Evolutionary conservation across 495 filamentous ascomycete genomes (phyloP).

Genomic region (Hypoxylon crocopeplum): DNA sequence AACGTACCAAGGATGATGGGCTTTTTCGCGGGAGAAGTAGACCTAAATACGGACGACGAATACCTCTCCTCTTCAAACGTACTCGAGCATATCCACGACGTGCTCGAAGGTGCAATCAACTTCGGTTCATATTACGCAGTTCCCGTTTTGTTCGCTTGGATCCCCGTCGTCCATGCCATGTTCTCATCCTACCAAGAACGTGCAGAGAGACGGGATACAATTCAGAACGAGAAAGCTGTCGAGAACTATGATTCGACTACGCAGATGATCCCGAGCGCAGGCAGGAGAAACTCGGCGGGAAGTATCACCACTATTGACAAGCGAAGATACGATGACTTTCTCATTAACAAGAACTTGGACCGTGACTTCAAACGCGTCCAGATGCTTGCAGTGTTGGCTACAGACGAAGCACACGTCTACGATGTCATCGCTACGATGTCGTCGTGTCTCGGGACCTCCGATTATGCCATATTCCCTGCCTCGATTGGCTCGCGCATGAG

Average conservation of each 20-base stretch:
- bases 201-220: slow-evolving; percentile 64
- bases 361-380: slow-evolving; percentile 48
- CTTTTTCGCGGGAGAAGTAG: slow-evolving; percentile 49
- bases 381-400: slow-evolving; percentile 55
- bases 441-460: slow-evolving; percentile 51
- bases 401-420: slow-evolving; percentile 64
- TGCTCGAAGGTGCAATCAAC: slow-evolving; percentile 61
- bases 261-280: slow-evolving; percentile 40
- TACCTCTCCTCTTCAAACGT: slow-evolving; percentile 70
- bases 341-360: slow-evolving; percentile 48
- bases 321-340: slow-evolving; percentile 55
- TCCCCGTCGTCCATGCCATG: slow-evolving; percentile 73
- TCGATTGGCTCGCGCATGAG: slow-evolving; percentile 61
- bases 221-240: slow-evolving; percentile 67
- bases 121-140: slow-evolving; percentile 55
- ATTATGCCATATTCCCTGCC: slow-evolving; percentile 53
- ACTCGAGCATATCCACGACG: slow-evolving; percentile 68
- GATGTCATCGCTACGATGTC: slow-evolving; percentile 67
- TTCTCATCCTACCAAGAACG: slow-evolving; percentile 63
- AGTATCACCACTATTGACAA: slow-evolving; percentile 59
- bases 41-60: slow-evolving; percentile 49
- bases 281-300: slow-evolving; percentile 56
- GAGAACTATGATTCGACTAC: slow-evolving; percentile 57
- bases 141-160: slow-evolving; percentile 79
- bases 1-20: slow-evolving; percentile 63